Percentiles rank a stretch among this genome's conserved stretches.
These are phyloP conservation scores for Podaxis sp. DNA, from an alignment of 768 basidiomycete genomes.

Conservation along the genomic window DNA sequence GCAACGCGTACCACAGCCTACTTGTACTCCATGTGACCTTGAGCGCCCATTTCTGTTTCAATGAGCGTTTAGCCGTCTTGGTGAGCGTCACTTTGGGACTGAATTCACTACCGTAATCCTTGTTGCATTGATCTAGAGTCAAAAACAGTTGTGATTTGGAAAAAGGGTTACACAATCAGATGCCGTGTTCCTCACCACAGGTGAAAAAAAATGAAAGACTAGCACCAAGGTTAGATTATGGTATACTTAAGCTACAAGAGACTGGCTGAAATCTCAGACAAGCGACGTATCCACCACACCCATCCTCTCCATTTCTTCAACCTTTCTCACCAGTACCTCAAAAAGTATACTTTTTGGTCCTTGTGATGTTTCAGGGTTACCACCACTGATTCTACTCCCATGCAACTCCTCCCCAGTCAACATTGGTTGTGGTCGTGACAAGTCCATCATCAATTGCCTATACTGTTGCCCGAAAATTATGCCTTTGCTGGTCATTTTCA, in stretches of 20 bases:
- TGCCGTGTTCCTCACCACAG: neutral
- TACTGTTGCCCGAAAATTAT: conserved; percentile 3
- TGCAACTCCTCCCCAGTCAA: conserved; percentile 1
- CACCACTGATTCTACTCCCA: neutral
- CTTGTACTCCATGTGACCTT: too few species aligned
- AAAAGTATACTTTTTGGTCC: conserved; percentile 19
- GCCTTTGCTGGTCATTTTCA: neutral
- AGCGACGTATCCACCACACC: neutral
- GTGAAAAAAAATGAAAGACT: neutral
- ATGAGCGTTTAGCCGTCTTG: too few species aligned
- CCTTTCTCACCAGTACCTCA: conserved; percentile 15
- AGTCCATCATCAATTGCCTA: conserved; percentile 7
- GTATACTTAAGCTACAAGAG: neutral
- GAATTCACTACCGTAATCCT: too few species aligned
- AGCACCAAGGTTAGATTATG: neutral
- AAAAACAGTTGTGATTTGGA: too few species aligned
- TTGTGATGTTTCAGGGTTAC: neutral
- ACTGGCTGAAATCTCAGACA: neutral
- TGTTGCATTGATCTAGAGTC: too few species aligned
- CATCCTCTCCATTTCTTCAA: conserved; percentile 10
- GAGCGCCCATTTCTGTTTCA: too few species aligned
- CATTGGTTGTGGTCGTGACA: conserved; percentile 20
- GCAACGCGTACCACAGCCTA: too few species aligned
- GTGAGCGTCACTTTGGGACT: too few species aligned
- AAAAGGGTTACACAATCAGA: neutral